A percentile compares a stretch with the other conserved stretches of the same genome.
phyloP scores from a whole-genome alignment of 148 eudicot species.

The Simmondsia chinensis region DNA sequence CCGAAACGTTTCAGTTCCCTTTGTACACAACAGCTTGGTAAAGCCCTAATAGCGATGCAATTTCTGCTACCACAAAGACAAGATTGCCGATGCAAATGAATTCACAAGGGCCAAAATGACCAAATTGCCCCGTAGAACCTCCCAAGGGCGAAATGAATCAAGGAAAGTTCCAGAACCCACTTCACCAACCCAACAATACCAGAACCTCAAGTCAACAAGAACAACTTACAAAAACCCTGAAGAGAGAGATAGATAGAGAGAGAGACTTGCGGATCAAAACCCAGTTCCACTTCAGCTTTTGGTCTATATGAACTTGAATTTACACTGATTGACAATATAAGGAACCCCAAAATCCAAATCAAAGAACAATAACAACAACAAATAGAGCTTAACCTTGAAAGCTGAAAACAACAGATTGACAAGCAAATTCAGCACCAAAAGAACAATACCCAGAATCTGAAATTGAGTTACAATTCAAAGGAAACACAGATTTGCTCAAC shows the following conservation, averaged over 20 bases:
- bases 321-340: slow-evolving; percentile 1
- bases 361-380: slow-evolving; percentile 3
- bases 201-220: slow-evolving; percentile 8
- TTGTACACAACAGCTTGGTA: background rate
- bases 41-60: background rate
- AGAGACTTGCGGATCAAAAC: slow-evolving; percentile 13
- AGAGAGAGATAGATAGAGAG: background rate
- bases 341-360: background rate
- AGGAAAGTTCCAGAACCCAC: too few species aligned
- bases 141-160: too few species aligned
- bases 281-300: slow-evolving; percentile 1
- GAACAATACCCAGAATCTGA: slow-evolving; percentile 10
- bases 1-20: background rate
- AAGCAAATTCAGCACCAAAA: background rate
- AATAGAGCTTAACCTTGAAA: background rate
- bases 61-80: background rate
- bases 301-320: background rate
- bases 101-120: too few species aligned
- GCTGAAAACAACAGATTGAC: background rate
- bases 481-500: slow-evolving; percentile 2
- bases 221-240: slow-evolving; percentile 8
- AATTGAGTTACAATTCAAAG: background rate
- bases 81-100: slow-evolving; percentile 1
- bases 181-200: slow-evolving; percentile 4
- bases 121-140: too few species aligned